Base-by-base conservation (phyloP, 2,329 filamentous ascomycete genomes). In the Pseudohalonectria lignicola region DNA sequence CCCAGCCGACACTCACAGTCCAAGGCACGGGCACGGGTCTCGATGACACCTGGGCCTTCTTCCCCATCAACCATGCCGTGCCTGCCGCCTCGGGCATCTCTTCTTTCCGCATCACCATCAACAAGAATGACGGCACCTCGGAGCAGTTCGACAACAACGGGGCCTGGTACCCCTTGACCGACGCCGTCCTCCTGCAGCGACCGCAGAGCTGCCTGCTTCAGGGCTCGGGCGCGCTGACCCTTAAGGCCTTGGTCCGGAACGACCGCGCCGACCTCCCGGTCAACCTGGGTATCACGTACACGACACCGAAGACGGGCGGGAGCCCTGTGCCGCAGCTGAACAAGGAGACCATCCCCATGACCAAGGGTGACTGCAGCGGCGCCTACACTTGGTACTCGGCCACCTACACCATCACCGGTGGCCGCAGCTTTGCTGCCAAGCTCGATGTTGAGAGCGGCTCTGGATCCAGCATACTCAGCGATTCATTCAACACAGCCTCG, bases 41-140 rank as follows among this genome's bases (percentile, higher is more conserved):
- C 38, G 76, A 80, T 49, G 74, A 80, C 42, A 69, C 57, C 8
- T 80, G 79, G 50, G 60, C 62, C 38, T 74, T 74, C 54, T 70
- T 62, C 45, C 66, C 63, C n/a, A 55, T 70, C 28, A 47, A 55
- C n/a, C 47, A 52, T 20, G 56, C 71, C 40, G 68, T 87, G 47
- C 53, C 72, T 43, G 61, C 74, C 46, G 57, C 71, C 41, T 61
- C 71, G 40, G 66, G 81, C 45, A 73, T 85, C 56, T 69, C 79
- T 30, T 67, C 79, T 45, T 73, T 82, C 59, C 64, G 63, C 43
- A 51, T 77, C 49, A 55, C 69, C 2, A 49, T 79, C 37, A 69
- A 64, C 39, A 56, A 63, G 38, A 60, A 56, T 3, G 62, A 66
- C 42, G 73, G 71, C 6, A 57, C 60, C 13, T 64, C 54, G 17